Evolutionary conservation across 441 rosid genomes (phyloP), one percentile per base, ranked within the genome.

Genomic region (Theobroma grandiflorum): DNA sequence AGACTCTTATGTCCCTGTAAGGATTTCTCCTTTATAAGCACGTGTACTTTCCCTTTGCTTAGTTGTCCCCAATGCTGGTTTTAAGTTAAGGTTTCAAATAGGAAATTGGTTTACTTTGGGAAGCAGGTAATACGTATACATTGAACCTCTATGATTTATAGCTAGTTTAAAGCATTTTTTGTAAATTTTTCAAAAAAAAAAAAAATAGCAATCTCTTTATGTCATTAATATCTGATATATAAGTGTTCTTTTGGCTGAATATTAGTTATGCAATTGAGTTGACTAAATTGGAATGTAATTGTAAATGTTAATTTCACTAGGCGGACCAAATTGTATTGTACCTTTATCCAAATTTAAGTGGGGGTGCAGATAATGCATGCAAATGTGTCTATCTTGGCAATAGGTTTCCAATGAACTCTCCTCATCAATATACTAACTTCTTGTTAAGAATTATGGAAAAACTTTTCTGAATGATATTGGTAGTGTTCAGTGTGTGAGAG

Each of bases 1-100:
- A 65, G 90, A 87, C 71, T 89, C 91, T 78, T 90, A 87, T 75
- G 90, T 87, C 73, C 90, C 91, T n/a, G 89, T 88, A 87, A 77
- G 91, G 81, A 64, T 64, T 58, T 72, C 65, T 61, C 43, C 8
- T 26, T 52, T 16, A 63, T 33, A 3, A 52, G 11, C 59, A 6
- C 26, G 40, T 15, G n/a, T 14, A 3, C 16, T 35, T 42, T 61
- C 38, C 35, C 26, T 59, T 47, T 68, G 6, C 70, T 18, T 59
- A 59, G 50, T 45, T 45, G 50, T 45, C 15, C 14, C 52, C 11
- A 3, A 47, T 47, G 52, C 52, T 47, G 14, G 52, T 47, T 47
- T 47, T 47, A 47, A 47, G 37, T 10, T 22, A 26, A 4, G 57
- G 20, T 52, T 16, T 16, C 16, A 52, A 45, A 8, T 40, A 45